phyloP scores from a whole-genome alignment of 2,329 filamentous ascomycete species.

The Bipolaris gigantea region DNA sequence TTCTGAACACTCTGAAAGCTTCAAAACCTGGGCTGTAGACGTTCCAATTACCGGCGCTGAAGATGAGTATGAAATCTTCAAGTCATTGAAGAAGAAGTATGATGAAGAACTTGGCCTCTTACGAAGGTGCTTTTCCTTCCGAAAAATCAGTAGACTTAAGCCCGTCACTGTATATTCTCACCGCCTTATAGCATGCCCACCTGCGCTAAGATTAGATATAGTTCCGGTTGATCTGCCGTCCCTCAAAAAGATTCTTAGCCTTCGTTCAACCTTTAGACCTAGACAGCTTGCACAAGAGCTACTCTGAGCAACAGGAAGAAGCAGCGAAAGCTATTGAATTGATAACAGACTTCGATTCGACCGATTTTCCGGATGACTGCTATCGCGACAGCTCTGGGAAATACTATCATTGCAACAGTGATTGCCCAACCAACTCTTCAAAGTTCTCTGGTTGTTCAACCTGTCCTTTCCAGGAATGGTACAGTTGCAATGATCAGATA shows the following conservation, averaged over 20 bases:
- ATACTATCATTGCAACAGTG: background rate
- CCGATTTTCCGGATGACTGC: too few relatives aligned
- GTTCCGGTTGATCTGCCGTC: background rate
- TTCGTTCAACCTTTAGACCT: background rate
- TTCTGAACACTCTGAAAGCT: background rate
- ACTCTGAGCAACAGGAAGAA: background rate
- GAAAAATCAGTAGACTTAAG: background rate
- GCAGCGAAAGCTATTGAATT: background rate
- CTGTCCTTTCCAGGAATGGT: background rate
- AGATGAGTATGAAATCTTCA: background rate
- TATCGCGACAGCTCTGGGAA: background rate
- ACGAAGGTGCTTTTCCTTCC: too few relatives aligned
- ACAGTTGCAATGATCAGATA: background rate
- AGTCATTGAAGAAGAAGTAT: background rate
- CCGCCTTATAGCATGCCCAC: background rate
- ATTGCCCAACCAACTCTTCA: background rate
- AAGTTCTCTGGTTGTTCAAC: fast-evolving
- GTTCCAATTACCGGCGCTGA: background rate
- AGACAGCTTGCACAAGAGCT: background rate
- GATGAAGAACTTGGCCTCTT: background rate
- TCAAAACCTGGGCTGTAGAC: background rate
- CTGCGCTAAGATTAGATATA: background rate
- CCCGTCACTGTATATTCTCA: background rate
- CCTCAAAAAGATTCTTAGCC: background rate
- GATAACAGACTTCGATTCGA: too few relatives aligned